Conservation (phyloP, 495 filamentous ascomycete species). For the Saxophila tyrrhenica region DNA sequence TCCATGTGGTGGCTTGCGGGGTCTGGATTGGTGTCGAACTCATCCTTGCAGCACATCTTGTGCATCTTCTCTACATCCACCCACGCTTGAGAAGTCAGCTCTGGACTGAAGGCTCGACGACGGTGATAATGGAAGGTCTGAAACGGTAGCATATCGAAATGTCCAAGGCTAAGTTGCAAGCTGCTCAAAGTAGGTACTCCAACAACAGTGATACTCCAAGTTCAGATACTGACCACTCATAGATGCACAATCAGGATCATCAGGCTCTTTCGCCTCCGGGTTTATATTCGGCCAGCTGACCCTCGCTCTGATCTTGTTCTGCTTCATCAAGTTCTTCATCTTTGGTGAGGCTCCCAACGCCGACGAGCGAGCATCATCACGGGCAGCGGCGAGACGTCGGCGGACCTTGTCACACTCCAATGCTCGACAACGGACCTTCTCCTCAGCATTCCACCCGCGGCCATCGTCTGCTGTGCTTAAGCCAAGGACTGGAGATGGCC, state of each 20-base stretch:
- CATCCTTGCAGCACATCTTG: too few relatives aligned
- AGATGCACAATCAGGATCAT: background rate
- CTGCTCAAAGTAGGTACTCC: background rate
- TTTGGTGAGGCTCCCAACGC: constrained; percentile 85
- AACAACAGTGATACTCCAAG: background rate
- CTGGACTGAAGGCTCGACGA: too few relatives aligned
- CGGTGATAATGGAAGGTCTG: background rate
- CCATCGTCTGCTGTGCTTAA: constrained; percentile 51
- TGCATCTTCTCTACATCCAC: too few relatives aligned
- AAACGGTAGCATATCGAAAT: background rate
- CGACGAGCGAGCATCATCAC: constrained; percentile 55
- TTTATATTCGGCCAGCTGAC: constrained; percentile 89
- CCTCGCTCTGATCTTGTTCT: constrained; percentile 75
- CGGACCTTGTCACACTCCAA: constrained; percentile 51
- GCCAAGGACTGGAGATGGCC: constrained; percentile 31
- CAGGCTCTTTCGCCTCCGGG: constrained; percentile 79
- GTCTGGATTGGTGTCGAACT: too few relatives aligned
- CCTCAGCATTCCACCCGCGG: constrained; percentile 22
- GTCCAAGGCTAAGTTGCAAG: constrained; percentile 9
- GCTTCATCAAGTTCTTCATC: constrained; percentile 99
- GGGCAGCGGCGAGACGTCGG: constrained; percentile 55
- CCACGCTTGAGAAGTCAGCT: too few relatives aligned
- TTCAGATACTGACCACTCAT: background rate
- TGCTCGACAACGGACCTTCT: constrained; percentile 49
- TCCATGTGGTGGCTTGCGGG: too few relatives aligned